These are phyloP conservation scores for Gautieria morchelliformis DNA, from an alignment of 768 basidiomycete species.

Conservation along the genomic window DNA sequence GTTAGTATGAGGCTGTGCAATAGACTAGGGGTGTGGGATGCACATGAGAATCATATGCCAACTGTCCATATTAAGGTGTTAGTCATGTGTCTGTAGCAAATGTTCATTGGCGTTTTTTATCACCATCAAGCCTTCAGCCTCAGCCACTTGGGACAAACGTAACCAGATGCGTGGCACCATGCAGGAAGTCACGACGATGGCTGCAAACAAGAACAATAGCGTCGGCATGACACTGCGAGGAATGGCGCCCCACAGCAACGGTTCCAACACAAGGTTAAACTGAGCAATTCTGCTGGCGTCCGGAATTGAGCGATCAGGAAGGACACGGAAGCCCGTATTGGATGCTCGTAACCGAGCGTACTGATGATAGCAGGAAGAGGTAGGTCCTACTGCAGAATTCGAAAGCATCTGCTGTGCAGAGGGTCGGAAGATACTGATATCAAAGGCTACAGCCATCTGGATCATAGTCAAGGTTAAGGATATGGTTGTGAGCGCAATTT, in stretches of 20 bases:
- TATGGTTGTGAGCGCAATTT: neutral
- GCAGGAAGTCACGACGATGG: neutral
- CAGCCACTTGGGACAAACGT: neutral
- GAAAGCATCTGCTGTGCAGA: neutral
- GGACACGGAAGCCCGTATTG: neutral
- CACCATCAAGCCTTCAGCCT: neutral
- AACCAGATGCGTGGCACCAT: neutral
- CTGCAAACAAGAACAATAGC: neutral
- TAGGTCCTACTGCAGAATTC: neutral
- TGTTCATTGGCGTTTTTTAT: neutral
- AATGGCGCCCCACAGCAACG: neutral
- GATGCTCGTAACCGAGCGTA: neutral
- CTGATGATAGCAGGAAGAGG: neutral
- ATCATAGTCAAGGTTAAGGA: neutral
- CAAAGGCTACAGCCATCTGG: neutral
- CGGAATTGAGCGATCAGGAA: neutral
- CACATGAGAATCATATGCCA: neutral
- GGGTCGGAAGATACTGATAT: neutral
- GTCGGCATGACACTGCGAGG: neutral
- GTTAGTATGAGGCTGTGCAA: neutral
- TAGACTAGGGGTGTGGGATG: neutral
- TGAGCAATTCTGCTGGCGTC: too few species aligned
- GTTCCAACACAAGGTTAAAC: neutral
- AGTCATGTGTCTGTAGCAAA: neutral
- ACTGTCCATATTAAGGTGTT: neutral